Conservation (phyloP, 306 rosid species). For the Acacia confusa region DNA sequence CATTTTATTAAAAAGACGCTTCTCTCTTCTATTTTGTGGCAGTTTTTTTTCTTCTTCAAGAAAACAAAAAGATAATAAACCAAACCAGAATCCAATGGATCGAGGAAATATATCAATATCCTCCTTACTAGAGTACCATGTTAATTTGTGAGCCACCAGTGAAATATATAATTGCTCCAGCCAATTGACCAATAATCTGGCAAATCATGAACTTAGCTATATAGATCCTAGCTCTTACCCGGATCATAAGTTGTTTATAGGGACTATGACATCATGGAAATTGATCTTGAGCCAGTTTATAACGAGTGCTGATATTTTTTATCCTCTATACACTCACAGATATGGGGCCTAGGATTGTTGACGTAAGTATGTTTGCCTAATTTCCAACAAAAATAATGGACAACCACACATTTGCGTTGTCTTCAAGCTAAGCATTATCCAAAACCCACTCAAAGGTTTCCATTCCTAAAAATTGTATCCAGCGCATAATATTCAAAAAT, state of each 20-base stretch:
- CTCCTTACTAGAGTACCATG: background rate
- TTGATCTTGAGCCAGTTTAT: background rate
- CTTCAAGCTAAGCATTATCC: constrained; percentile 36
- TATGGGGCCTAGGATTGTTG: background rate
- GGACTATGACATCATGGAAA: background rate
- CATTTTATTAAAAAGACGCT: background rate
- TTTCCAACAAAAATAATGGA: background rate
- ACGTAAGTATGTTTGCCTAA: background rate
- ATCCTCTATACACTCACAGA: background rate
- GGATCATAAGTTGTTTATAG: background rate
- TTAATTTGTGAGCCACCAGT: background rate
- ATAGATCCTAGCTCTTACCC: background rate
- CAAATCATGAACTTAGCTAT: background rate
- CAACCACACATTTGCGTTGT: constrained; percentile 7
- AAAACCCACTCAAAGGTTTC: background rate
- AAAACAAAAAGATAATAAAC: background rate
- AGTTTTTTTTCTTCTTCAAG: background rate
- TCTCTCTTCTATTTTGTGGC: background rate
- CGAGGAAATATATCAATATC: background rate
- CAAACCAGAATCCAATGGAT: background rate
- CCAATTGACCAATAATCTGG: background rate
- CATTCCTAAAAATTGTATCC: background rate
- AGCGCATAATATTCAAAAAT: background rate
- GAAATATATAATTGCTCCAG: background rate
- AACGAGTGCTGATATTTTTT: background rate